phyloP scores from a whole-genome alignment of 73 alveolate species.

The Durusdinium trenchii region DNA sequence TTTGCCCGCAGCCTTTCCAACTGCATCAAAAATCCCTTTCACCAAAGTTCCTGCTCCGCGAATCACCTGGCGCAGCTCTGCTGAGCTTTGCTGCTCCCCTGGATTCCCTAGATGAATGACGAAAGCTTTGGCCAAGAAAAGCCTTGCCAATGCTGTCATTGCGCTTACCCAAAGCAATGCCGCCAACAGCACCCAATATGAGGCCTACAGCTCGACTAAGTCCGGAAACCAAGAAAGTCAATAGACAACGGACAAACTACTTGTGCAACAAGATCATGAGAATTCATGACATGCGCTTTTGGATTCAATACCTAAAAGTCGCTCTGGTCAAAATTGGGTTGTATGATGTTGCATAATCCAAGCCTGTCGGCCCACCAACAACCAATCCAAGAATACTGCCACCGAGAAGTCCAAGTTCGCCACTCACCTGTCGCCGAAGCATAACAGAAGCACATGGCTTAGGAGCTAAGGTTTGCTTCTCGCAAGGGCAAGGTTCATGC shows the following conservation, averaged over 20 bases:
- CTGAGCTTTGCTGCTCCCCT: background rate
- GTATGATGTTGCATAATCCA: too few relatives aligned
- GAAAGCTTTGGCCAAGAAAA: background rate
- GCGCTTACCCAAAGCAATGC: conserved; percentile 86
- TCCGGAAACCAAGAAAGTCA: too few relatives aligned
- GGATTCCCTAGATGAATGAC: background rate
- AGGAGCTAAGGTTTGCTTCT: background rate
- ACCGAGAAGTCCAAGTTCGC: conserved; percentile 87
- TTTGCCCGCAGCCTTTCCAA: conserved; percentile 73
- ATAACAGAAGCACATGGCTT: background rate
- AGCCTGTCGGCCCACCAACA: conserved; percentile 91
- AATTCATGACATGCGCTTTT: too few relatives aligned
- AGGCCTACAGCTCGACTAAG: conserved; percentile 74
- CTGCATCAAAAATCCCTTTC: conserved; percentile 77
- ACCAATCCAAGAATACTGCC: conserved; percentile 65
- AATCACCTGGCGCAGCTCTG: conserved; percentile 46
- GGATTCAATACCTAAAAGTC: too few relatives aligned
- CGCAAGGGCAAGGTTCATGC: background rate
- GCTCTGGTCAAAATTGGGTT: too few relatives aligned
- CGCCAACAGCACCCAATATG: conserved; percentile 58
- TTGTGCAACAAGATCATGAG: too few relatives aligned
- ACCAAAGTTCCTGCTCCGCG: conserved; percentile 82
- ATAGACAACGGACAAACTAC: too few relatives aligned
- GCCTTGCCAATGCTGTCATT: conserved; percentile 92
- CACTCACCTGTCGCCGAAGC: conserved; percentile 42